Evolutionary conservation across 1,284 basidiomycete genomes (phyloP).

Genomic region (Takashimella koratensis): DNA sequence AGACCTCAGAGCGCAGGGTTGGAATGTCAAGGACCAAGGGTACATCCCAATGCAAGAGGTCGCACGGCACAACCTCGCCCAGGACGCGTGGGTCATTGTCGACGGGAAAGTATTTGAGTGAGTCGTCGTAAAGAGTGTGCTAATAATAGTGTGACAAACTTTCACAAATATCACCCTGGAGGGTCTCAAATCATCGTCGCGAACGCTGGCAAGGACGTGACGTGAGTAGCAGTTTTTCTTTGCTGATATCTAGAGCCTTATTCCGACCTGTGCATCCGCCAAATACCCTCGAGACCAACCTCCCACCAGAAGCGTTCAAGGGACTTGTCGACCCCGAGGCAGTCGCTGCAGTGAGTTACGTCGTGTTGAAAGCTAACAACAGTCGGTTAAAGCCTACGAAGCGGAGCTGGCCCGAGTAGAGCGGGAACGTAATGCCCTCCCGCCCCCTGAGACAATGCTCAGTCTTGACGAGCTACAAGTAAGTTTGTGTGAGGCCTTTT

Average conservation of each 20-base stretch:
- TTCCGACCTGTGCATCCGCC: conserved; percentile 53
- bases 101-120: conserved; percentile 45
- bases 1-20: not conserved
- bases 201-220: conserved; percentile 58
- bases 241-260: conserved; percentile 33
- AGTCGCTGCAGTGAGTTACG: not conserved
- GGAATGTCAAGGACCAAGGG: not conserved
- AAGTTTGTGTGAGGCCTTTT: conserved; percentile 61
- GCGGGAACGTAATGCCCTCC: conserved; percentile 46
- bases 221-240: conserved; percentile 40
- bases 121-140: conserved; percentile 38
- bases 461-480: conserved; percentile 59
- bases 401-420: conserved; percentile 17
- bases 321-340: conserved; percentile 59
- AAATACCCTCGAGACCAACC: conserved; percentile 41
- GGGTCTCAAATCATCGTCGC: conserved; percentile 55
- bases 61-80: conserved; percentile 53
- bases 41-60: conserved; percentile 54
- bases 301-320: conserved; percentile 60
- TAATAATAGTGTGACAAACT: conserved; percentile 72
- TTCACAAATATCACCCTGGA: conserved; percentile 61
- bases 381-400: conserved; percentile 15
- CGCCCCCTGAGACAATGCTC: conserved; percentile 64
- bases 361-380: not conserved
- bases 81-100: conserved; percentile 80